These are phyloP conservation scores for Diutina siamensis DNA, from an alignment of 1,139 yeast species.

Conservation along the genomic window DNA sequence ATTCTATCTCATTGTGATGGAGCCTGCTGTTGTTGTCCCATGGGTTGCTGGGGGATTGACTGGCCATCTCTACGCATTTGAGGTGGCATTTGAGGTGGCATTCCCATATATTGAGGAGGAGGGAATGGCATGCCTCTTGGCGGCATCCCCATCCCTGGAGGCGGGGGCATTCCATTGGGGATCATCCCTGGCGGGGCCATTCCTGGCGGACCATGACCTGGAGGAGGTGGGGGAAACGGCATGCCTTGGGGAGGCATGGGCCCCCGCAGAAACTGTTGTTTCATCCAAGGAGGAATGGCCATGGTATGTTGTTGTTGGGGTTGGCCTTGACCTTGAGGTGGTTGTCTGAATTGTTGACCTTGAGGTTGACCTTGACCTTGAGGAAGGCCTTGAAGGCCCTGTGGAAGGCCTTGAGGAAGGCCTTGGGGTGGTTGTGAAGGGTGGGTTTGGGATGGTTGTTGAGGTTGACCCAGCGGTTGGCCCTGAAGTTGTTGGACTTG, in stretches of 20 bases:
- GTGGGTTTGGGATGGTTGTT: not conserved
- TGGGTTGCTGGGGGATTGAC: not conserved
- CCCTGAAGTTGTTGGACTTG: slow-evolving; percentile 9
- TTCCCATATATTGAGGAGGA: slow-evolving; percentile 2
- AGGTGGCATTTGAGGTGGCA: slow-evolving; percentile 1
- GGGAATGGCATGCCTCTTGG: slow-evolving; percentile 5
- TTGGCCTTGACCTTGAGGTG: not conserved
- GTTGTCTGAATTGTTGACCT: no score
- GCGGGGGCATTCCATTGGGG: slow-evolving; percentile 1
- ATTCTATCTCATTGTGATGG: not conserved
- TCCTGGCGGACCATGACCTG: slow-evolving; percentile 10
- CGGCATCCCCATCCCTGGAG: slow-evolving; percentile 5
- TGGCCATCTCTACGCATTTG: not conserved
- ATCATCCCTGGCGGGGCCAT: slow-evolving; percentile 10
- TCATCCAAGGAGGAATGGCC: slow-evolving; percentile 5
- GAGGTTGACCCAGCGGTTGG: no score
- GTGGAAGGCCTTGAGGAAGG: no score
- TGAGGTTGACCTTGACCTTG: no score
- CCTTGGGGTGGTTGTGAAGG: no score
- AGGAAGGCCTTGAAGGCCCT: no score
- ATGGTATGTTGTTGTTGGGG: not conserved
- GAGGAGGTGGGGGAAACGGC: slow-evolving; percentile 9
- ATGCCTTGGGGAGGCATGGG: not conserved
- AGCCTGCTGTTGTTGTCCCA: not conserved
- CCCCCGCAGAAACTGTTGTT: slow-evolving; percentile 1